Evolutionary conservation across 345 rosid species (phyloP).

Genomic region (Lepidium sativum): DNA sequence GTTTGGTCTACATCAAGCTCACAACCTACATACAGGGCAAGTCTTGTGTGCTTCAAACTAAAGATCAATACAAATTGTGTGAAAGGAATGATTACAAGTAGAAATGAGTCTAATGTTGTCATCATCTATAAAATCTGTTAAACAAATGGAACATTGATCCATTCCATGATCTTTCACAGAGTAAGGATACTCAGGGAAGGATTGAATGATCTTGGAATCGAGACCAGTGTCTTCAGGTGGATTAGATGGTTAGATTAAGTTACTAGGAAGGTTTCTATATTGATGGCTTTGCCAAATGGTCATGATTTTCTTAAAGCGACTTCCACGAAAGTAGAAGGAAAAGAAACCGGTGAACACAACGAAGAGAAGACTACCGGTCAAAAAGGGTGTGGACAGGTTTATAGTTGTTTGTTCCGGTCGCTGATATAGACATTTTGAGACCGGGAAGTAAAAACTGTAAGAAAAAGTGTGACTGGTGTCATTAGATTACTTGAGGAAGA

Average conservation of each 20-base stretch:
- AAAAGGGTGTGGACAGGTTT: conserved; percentile 10
- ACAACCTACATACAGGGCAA: conserved; percentile 71
- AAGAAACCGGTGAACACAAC: conserved; percentile 51
- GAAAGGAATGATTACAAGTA: conserved; percentile 72
- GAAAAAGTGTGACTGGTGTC: conserved; percentile 9
- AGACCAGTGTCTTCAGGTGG: conserved; percentile 34
- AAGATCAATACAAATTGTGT: conserved; percentile 73
- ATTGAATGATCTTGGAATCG: conserved; percentile 42
- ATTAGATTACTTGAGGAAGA: conserved; percentile 9
- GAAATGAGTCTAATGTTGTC: conserved; percentile 62
- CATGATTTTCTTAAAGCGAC: conserved; percentile 35
- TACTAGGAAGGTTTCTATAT: conserved; percentile 31
- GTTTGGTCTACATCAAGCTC: conserved; percentile 40
- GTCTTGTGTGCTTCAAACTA: conserved; percentile 75
- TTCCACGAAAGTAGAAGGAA: conserved; percentile 48
- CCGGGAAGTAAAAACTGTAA: conserved; percentile 6
- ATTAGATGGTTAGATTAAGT: conserved; percentile 2
- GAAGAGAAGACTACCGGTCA: conserved; percentile 48
- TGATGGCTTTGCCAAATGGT: conserved; percentile 25
- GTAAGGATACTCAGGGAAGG: conserved; percentile 55
- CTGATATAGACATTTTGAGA: conserved; percentile 22
- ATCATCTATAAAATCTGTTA: conserved; percentile 53
- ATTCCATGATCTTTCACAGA: conserved; percentile 35
- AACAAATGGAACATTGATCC: conserved; percentile 55
- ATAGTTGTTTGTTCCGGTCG: neutral